phyloP scores from a whole-genome alignment of 2,329 filamentous ascomycete species.

The Aspergillus aculeatus region DNA sequence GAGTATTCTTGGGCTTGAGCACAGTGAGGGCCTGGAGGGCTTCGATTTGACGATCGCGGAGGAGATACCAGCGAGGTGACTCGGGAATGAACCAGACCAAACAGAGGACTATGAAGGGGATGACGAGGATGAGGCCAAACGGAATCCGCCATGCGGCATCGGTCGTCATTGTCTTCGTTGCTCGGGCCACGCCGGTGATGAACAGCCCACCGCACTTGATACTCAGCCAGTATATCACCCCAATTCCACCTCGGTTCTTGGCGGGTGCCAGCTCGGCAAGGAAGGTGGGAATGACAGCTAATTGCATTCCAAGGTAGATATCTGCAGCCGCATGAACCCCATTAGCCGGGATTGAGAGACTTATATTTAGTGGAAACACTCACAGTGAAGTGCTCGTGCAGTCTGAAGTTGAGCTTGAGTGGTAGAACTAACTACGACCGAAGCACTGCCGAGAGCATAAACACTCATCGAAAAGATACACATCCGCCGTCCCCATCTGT shows the following conservation, averaged over 20 bases:
- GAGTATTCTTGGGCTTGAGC: not conserved
- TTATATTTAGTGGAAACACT: not conserved
- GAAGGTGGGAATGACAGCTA: not conserved
- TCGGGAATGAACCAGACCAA: constrained; percentile 5
- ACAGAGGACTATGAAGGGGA: not conserved
- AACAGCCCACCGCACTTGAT: not conserved
- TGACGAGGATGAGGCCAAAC: not conserved
- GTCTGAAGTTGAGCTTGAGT: not conserved
- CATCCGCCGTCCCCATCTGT: not conserved
- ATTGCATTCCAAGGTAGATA: constrained; percentile 6
- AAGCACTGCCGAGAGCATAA: not conserved
- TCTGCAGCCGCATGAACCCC: not conserved
- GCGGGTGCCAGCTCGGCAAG: constrained; percentile 3
- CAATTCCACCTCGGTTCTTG: not conserved
- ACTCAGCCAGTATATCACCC: constrained; percentile 2
- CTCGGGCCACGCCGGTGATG: not conserved
- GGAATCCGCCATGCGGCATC: constrained; percentile 5
- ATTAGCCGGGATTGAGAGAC: not conserved
- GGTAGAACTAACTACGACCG: constrained; percentile 1
- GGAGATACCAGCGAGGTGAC: constrained; percentile 4
- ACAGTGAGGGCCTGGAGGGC: not conserved
- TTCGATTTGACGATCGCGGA: not conserved
- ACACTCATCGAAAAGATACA: constrained; percentile 1
- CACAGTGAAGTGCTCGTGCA: not conserved
- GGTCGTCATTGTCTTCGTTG: not conserved